These are phyloP conservation scores for Clavispora carvajalis DNA, from an alignment of 805 yeast species.

Conservation along the genomic window DNA sequence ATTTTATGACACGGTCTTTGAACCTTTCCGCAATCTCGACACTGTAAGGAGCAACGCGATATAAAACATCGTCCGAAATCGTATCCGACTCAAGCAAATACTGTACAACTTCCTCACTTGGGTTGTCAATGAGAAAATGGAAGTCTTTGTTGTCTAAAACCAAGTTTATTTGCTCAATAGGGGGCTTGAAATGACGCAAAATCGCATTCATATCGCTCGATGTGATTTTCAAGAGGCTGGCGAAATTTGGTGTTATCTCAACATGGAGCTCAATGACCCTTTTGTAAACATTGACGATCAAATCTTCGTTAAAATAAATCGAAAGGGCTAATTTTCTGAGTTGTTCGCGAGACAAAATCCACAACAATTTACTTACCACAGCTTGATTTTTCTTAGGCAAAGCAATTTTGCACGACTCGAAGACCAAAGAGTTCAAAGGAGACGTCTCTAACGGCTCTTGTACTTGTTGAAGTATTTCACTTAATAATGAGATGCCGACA, in stretches of 20 bases:
- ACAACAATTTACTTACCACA: constrained; percentile 16
- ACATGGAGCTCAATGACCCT: constrained; percentile 3
- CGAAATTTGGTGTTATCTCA: constrained; percentile 6
- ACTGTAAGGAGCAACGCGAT: constrained; percentile 9
- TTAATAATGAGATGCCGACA: constrained; percentile 26
- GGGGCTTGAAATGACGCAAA: constrained; percentile 3
- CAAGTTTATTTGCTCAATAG: constrained; percentile 4
- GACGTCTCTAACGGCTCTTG: constrained; percentile 6
- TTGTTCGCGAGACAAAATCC: constrained; percentile 23
- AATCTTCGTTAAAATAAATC: constrained; percentile 1
- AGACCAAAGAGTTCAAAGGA: constrained; percentile 11
- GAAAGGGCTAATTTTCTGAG: constrained; percentile 10
- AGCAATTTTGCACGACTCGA: constrained; percentile 1
- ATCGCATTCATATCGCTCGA: constrained; percentile 5
- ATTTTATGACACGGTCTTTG: constrained; percentile 5
- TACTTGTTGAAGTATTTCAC: constrained; percentile 32
- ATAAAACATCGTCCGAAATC: constrained; percentile 11
- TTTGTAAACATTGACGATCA: constrained; percentile 5
- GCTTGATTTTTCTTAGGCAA: constrained; percentile 12
- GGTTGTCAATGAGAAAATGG: constrained; percentile 8
- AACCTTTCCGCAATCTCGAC: constrained; percentile 8
- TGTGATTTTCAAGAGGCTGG: constrained; percentile 5
- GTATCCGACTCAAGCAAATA: constrained; percentile 2
- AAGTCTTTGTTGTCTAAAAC: constrained; percentile 5
- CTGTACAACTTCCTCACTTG: constrained; percentile 1